Percentiles rank a stretch among this genome's conserved stretches.
phyloP scores from a whole-genome alignment of 1,284 basidiomycete species.

The Microbotryum lychnidis-dioicae region DNA sequence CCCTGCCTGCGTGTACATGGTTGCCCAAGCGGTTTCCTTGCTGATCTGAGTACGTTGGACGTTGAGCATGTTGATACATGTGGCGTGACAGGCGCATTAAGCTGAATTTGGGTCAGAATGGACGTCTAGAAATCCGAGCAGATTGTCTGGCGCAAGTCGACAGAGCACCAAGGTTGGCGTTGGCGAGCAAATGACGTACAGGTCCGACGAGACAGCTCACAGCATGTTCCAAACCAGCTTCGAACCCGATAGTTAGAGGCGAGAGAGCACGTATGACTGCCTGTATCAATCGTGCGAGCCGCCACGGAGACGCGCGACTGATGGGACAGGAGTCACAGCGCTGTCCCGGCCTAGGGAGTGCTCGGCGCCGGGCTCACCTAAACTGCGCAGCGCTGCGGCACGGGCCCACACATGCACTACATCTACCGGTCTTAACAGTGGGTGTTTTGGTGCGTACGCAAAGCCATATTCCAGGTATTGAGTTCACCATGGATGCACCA shows the following conservation, averaged over 20 bases:
- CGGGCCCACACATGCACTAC: too few relatives aligned
- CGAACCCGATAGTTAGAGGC: constrained; percentile 23
- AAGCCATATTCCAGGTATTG: too few relatives aligned
- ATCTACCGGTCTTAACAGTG: too few relatives aligned
- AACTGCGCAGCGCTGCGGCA: too few relatives aligned
- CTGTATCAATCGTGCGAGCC: too few relatives aligned
- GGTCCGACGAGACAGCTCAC: constrained; percentile 12
- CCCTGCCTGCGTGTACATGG: constrained; percentile 68
- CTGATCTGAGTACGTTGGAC: constrained; percentile 57
- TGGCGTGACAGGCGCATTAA: background rate
- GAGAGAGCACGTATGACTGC: too few relatives aligned
- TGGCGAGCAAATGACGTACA: constrained; percentile 37
- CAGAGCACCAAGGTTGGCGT: background rate
- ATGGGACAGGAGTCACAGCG: too few relatives aligned
- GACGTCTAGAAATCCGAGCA: background rate
- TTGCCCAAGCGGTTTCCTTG: constrained; percentile 60
- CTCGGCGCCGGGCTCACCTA: too few relatives aligned
- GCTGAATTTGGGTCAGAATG: background rate
- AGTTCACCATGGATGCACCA: too few relatives aligned
- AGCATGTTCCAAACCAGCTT: constrained; percentile 31
- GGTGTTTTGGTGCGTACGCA: too few relatives aligned
- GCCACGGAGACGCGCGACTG: too few relatives aligned
- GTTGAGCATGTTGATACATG: constrained; percentile 75
- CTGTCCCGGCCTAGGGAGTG: too few relatives aligned
- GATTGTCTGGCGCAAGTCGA: background rate